Evolutionary conservation across 2,329 filamentous ascomycete genomes (phyloP).

Genomic region (Neonectria neomacrospora): DNA sequence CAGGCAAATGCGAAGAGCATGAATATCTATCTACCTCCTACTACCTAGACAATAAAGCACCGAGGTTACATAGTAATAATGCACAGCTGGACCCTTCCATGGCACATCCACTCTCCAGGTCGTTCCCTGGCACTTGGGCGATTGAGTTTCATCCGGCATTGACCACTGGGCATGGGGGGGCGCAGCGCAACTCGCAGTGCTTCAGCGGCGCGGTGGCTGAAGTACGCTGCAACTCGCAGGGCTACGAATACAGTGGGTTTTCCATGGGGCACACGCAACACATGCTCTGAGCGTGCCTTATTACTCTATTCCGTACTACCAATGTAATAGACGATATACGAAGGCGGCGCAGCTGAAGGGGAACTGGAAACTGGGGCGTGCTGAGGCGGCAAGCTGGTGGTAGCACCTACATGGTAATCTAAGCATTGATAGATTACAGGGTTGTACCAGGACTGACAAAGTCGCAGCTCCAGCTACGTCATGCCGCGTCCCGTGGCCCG

Average conservation of each 20-base stretch:
- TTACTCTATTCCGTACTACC: too few relatives aligned
- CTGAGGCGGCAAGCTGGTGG: constrained; percentile 1
- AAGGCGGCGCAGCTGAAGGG: not conserved
- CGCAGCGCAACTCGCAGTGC: not conserved
- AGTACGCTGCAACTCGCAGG: not conserved
- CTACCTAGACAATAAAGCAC: not conserved
- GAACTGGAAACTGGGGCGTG: not conserved
- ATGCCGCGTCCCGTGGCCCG: constrained; percentile 29
- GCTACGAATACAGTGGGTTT: constrained; percentile 2
- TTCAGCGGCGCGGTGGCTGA: not conserved
- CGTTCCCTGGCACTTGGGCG: constrained; percentile 2
- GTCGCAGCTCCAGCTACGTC: constrained; percentile 34
- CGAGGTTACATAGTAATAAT: constrained; percentile 5
- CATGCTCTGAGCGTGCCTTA: not conserved
- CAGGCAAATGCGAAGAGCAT: not conserved
- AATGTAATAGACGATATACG: not conserved
- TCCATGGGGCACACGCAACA: not conserved
- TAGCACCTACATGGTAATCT: not conserved
- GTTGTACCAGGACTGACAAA: not conserved
- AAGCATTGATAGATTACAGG: not conserved
- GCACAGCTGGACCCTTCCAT: not conserved
- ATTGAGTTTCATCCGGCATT: constrained; percentile 26
- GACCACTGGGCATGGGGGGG: constrained; percentile 4
- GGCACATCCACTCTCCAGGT: not conserved
- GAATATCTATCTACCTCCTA: too few relatives aligned